Conservation (phyloP, 1,284 basidiomycete species). For the Heterobasidion parviporum region DNA sequence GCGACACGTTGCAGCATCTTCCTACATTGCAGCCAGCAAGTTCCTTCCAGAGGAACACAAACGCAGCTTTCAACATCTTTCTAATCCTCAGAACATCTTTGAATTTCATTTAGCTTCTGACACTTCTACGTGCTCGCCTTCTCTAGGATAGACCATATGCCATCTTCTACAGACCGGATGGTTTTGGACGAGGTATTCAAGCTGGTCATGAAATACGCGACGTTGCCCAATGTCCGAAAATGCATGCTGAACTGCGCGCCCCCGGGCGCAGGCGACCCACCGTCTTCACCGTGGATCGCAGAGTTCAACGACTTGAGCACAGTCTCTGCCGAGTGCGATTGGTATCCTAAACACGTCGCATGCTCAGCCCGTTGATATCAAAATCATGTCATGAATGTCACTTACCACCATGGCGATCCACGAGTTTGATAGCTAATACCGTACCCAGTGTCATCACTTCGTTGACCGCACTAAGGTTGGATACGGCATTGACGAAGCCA, state of each 20-base stretch:
- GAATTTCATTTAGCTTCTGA: not conserved
- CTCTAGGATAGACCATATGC: conserved; percentile 34
- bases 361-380: not conserved
- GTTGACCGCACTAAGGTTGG: conserved; percentile 47
- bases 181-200: conserved; percentile 59
- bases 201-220: conserved; percentile 93
- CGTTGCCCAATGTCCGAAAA: conserved; percentile 85
- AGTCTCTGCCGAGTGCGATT: conserved; percentile 62
- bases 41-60: not conserved
- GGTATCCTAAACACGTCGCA: conserved; percentile 45
- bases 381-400: conserved; percentile 2
- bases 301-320: conserved; percentile 43
- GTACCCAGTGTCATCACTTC: conserved; percentile 87
- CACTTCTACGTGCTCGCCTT: not conserved
- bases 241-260: conserved; percentile 70
- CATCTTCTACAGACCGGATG: conserved; percentile 53
- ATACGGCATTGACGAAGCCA: conserved; percentile 60
- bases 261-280: conserved; percentile 37
- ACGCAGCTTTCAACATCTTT: not conserved
- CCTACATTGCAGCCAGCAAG: no score
- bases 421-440: conserved; percentile 77
- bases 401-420: conserved; percentile 51
- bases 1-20: no score
- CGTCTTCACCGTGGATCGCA: conserved; percentile 13
- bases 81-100: not conserved